Evolutionary conservation across 805 yeast species (phyloP), one percentile per base, ranked within the genome.

Genomic region (Hemisphaericaspora nanyangensis): DNA sequence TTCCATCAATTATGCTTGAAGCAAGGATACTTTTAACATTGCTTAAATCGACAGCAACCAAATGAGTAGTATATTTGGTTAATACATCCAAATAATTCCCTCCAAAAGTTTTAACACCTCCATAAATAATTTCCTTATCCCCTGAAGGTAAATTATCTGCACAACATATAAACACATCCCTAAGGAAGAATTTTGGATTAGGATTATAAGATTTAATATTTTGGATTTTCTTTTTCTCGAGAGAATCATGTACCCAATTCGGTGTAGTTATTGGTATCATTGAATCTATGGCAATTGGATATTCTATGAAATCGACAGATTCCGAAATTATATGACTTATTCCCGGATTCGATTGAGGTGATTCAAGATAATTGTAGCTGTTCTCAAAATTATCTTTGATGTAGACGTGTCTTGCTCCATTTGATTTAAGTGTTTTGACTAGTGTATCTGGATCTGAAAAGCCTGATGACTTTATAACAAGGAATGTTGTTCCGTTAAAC

Each of bases 51-150:
- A 59, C 53, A 0, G 91, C 76, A 16, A 91, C 65, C 26, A 88
- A 69, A 66, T 91, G 97, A 0, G 96, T 86, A 1, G 95, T 85
- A 46, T 74, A 76, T 38, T 74, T 74, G 7, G 87, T 80, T 22
- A 90, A 64, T 8, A 65, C 65, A 43, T 82, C 83, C 29, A 77
- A 63, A 51, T 69, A 79, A 25, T 76, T 80, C 3, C 96, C 98
- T 2, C 97, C 98, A 43, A 85, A 70, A 1, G 85, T 80, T 16
- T 75, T 60, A 2, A 82, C 82, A 0, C 84, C 86, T 6, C 80
- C 81, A 46, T 79, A 74, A 12, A 86, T 69, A n/a, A 76, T 77
- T 39, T 81, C 90, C 34, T 75, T 71, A 45, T 82, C 88, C 4
- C 79, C 78, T 2, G 64, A 65, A 0, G 81, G 71, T 18, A 78